Evolutionary conservation across 805 yeast species (phyloP).

Genomic region (Metschnikowia bowlesiae): DNA sequence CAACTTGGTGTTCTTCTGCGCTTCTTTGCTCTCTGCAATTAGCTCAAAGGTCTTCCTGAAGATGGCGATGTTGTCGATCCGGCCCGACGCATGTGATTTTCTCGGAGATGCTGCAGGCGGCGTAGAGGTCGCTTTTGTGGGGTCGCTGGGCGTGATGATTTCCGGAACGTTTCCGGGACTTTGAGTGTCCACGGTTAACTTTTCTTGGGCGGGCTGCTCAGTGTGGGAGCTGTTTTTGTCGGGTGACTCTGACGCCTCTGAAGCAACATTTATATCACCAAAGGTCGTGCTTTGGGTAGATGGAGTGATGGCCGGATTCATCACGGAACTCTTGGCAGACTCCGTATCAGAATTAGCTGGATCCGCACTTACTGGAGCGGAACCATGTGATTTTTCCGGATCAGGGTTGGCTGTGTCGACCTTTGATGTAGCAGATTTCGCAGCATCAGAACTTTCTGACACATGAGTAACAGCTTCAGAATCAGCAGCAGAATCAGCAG

Average conservation of each 20-base stretch:
- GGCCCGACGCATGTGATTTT: conserved; percentile 7
- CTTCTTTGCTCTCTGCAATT: conserved; percentile 58
- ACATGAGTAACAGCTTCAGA: too few relatives aligned
- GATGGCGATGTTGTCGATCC: conserved; percentile 21
- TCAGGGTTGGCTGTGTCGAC: too few relatives aligned
- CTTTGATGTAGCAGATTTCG: too few relatives aligned
- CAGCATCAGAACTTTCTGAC: too few relatives aligned
- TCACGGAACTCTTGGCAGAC: too few relatives aligned
- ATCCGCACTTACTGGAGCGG: too few relatives aligned
- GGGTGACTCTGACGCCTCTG: not conserved
- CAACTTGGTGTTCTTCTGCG: conserved; percentile 45
- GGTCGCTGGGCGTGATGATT: not conserved
- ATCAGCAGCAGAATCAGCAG: too few relatives aligned
- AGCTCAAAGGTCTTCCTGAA: conserved; percentile 55
- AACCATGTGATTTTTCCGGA: too few relatives aligned
- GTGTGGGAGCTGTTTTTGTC: not conserved
- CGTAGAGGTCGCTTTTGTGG: not conserved
- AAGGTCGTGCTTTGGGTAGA: too few relatives aligned
- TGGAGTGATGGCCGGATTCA: too few relatives aligned
- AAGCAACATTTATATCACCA: too few relatives aligned
- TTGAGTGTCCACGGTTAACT: not conserved
- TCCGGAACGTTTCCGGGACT: not conserved
- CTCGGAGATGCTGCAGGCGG: not conserved
- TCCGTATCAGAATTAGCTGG: too few relatives aligned
- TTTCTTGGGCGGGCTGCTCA: not conserved